Evolutionary conservation across 805 yeast species (phyloP), one percentile per base, ranked within the genome.

Genomic region (Candida sithepensis): DNA sequence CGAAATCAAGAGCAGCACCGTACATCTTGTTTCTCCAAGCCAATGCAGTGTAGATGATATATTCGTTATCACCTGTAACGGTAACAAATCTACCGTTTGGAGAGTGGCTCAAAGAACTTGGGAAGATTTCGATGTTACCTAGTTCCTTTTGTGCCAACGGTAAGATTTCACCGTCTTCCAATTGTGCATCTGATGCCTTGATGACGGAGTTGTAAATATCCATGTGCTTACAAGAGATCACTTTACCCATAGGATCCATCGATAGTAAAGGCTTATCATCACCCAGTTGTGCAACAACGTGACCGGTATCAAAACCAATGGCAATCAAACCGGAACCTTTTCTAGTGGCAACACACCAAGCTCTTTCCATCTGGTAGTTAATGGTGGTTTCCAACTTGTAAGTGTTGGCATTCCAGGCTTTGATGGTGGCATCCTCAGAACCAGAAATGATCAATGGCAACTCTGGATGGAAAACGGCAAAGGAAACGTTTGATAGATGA

Each of bases 391-490:
- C 98, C 55, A 92, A 78, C 70, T 88, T 89, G 72, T 92, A 94
- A 32, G 98, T 89, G 64, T 85, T 85, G 20, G 97, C 77, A 66
- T 88, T 92, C 99, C 99, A 94, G 60, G 94, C 78, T 64, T 91
- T 89, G 56, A 94, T 75, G 9, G 97, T 85, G 45, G 96, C 89
- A 70, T 94, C 99, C 70, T 94, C 99, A 44, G 97, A 85, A 55
- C 99, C 99, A 3, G 97, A 89, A 42, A 94, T 78, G 54, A 94
- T 91, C 55, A 92, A 72, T 20, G 99, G 99, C 61, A 94, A 76
- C 61, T 92, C 96, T n/a, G 97, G 96, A 67, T 94, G 99, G 84
- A 91, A 94, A 32, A 91, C 81, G 7, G 99, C 99, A 72, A 90
- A 94, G 23, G 97, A 89, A 39, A 94, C 99, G 66, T 94, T 94